These are phyloP conservation scores for Dipteronia sinensis DNA, from an alignment of 345 rosid genomes.

Conservation along the genomic window DNA sequence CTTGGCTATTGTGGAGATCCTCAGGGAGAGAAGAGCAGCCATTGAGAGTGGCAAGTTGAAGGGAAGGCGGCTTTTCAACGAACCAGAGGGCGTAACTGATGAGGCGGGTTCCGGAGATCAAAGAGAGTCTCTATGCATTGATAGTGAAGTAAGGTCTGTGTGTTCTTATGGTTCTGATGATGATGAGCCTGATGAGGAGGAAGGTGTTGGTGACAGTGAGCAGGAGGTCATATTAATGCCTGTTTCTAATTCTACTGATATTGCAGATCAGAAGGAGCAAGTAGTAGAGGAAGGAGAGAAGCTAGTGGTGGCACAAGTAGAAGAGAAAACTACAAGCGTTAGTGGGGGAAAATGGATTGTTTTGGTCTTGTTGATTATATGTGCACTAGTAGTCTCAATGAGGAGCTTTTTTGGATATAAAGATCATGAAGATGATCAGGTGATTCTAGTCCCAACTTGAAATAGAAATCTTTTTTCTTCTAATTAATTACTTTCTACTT, in stretches of 20 bases:
- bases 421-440: slow-evolving; percentile 12
- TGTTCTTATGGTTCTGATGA: slow-evolving; percentile 26
- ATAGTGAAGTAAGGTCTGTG: slow-evolving; percentile 30
- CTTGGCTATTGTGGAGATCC: slow-evolving; percentile 34
- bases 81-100: slow-evolving; percentile 11
- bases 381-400: slow-evolving; percentile 15
- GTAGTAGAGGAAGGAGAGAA: no score
- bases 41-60: slow-evolving; percentile 42
- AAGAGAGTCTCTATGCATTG: slow-evolving; percentile 21
- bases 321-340: not conserved
- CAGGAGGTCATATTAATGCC: not conserved
- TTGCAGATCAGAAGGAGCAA: no score
- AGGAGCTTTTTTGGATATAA: slow-evolving; percentile 11
- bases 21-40: slow-evolving; percentile 47
- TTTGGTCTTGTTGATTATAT: slow-evolving; percentile 12
- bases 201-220: slow-evolving; percentile 7
- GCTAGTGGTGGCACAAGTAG: not conserved
- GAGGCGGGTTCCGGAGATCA: slow-evolving; percentile 19
- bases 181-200: slow-evolving; percentile 15
- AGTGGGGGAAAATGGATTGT: slow-evolving; percentile 10
- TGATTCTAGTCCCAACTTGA: slow-evolving; percentile 46
- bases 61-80: slow-evolving; percentile 42
- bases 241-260: not conserved
- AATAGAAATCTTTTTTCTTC: slow-evolving; percentile 1
- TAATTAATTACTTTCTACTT: not conserved